These are phyloP conservation scores for Chaetomium sp. DNA, from an alignment of 2,329 filamentous ascomycete species.

Conservation along the genomic window DNA sequence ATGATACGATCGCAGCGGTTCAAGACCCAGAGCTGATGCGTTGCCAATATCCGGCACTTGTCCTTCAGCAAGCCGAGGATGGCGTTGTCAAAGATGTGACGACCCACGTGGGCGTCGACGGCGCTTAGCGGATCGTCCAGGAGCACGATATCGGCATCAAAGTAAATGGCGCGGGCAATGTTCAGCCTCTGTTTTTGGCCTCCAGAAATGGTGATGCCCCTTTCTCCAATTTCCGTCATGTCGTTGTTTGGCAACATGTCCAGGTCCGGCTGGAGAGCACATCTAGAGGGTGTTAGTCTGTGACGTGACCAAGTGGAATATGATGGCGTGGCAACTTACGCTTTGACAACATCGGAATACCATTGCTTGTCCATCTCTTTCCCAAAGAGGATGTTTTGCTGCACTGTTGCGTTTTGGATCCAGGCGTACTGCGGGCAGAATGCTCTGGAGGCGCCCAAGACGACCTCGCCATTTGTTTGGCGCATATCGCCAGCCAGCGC, in stretches of 20 bases:
- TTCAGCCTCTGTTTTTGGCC: slow-evolving; percentile 95
- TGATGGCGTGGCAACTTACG: slow-evolving; percentile 50
- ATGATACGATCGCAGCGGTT: slow-evolving; percentile 89
- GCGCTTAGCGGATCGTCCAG: slow-evolving; percentile 72
- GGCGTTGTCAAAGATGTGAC: slow-evolving; percentile 87
- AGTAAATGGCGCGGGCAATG: slow-evolving; percentile 81
- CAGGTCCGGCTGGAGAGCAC: slow-evolving; percentile 80
- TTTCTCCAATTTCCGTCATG: slow-evolving; percentile 88
- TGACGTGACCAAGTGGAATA: not conserved
- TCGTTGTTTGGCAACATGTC: slow-evolving; percentile 93
- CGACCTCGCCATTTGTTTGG: slow-evolving; percentile 71
- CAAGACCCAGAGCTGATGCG: slow-evolving; percentile 92
- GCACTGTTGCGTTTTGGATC: slow-evolving; percentile 90
- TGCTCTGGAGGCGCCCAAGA: slow-evolving; percentile 76
- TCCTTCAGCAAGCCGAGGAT: slow-evolving; percentile 85
- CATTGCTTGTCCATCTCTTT: slow-evolving; percentile 73
- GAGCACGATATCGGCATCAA: slow-evolving; percentile 66
- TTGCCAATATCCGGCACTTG: slow-evolving; percentile 89
- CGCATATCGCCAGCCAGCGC: slow-evolving; percentile 94
- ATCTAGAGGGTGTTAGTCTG: slow-evolving; percentile 48
- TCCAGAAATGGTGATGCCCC: slow-evolving; percentile 92
- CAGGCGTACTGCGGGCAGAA: slow-evolving; percentile 97
- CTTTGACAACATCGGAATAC: slow-evolving; percentile 83
- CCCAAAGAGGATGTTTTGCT: slow-evolving; percentile 89
- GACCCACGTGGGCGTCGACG: slow-evolving; percentile 69